These are phyloP conservation scores for Rhodotorula toruloides DNA, from an alignment of 768 basidiomycete genomes.

Conservation along the genomic window DNA sequence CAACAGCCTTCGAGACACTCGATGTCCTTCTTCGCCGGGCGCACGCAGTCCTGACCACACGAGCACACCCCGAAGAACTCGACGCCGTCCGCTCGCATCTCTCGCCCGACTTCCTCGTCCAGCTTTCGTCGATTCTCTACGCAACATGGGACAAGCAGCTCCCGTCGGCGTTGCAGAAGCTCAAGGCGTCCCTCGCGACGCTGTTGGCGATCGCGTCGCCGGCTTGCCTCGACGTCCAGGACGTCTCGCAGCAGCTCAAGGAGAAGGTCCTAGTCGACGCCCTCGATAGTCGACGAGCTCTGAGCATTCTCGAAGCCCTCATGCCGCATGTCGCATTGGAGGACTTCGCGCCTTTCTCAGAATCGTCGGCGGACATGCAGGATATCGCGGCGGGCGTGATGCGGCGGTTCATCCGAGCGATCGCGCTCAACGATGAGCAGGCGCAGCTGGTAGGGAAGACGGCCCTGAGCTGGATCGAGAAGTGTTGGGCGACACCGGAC, in stretches of 20 bases:
- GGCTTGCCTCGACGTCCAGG: conserved; percentile 3
- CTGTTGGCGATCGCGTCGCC: conserved; percentile 13
- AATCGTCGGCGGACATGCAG: not conserved
- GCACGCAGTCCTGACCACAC: not conserved
- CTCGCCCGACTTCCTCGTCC: not conserved
- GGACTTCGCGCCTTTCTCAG: conserved; percentile 6
- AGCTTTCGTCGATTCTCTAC: conserved; percentile 14
- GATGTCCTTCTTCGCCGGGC: conserved; percentile 25
- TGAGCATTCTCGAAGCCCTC: conserved; percentile 19
- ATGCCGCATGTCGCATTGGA: conserved; percentile 4
- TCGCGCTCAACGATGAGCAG: conserved; percentile 32
- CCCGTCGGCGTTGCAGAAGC: conserved; percentile 6
- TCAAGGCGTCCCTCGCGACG: conserved; percentile 17
- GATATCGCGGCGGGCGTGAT: conserved; percentile 11
- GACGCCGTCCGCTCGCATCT: not conserved
- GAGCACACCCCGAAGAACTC: not conserved
- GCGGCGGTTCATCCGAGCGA: conserved; percentile 10
- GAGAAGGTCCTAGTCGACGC: conserved; percentile 26
- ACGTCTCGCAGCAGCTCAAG: conserved; percentile 14
- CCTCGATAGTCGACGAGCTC: conserved; percentile 22
- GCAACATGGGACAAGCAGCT: conserved; percentile 18
- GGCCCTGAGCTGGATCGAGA: conserved; percentile 20
- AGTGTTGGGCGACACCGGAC: conserved; percentile 3
- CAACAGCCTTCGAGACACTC: conserved; percentile 28
- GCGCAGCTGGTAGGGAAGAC: conserved; percentile 27